Conservation (phyloP, 129 eudicot genomes). For the Ambrosia trifida region DNA sequence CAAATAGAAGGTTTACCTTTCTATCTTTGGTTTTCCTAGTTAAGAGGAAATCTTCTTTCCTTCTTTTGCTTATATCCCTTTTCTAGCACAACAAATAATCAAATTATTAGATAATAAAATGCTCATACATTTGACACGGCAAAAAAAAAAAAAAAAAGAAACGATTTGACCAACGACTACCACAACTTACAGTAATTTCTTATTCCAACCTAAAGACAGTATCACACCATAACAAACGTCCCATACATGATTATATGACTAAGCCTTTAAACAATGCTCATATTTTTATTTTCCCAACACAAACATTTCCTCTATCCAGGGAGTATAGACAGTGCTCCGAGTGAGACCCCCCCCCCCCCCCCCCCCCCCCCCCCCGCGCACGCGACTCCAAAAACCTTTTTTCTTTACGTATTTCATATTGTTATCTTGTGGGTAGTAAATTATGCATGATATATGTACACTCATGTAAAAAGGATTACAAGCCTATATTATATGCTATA, state of each 20-base stretch:
- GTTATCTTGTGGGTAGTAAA: background rate
- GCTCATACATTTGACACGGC: background rate
- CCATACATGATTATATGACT: background rate
- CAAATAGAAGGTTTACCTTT: slow-evolving; percentile 46
- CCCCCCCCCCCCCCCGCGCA: no score
- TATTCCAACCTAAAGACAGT: background rate
- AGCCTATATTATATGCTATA: background rate
- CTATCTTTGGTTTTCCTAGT: slow-evolving; percentile 69
- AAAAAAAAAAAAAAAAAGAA: no score
- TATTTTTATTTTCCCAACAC: no score
- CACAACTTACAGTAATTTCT: slow-evolving; percentile 6
- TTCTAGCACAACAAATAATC: slow-evolving; percentile 49
- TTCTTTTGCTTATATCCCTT: slow-evolving; percentile 69
- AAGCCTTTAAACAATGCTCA: no score
- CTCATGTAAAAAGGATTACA: background rate
- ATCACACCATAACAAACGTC: slow-evolving; percentile 8
- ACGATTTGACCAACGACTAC: background rate
- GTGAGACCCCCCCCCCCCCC: no score
- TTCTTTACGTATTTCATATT: background rate
- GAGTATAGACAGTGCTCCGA: no score
- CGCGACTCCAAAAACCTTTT: no score
- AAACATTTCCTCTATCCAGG: no score
- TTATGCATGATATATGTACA: background rate
- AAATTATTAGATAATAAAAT: slow-evolving; percentile 6
- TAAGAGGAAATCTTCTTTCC: slow-evolving; percentile 63